A percentile compares a stretch with the other conserved stretches of the same genome.
These are phyloP conservation scores for Chlorociboria aeruginascens DNA, from an alignment of 495 filamentous ascomycete genomes.

Conservation along the genomic window DNA sequence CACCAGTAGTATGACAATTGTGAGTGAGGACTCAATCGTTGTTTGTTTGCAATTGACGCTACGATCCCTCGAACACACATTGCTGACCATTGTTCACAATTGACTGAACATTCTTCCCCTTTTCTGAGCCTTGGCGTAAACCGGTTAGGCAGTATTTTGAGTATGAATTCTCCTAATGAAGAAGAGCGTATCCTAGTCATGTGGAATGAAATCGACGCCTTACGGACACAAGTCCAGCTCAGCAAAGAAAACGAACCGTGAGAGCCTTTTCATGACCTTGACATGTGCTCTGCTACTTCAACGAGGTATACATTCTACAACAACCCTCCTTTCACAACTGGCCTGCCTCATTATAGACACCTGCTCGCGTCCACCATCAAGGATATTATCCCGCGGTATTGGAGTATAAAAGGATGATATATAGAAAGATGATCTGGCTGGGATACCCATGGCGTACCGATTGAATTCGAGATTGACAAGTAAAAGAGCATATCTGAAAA, in stretches of 20 bases:
- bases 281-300: conserved; percentile 46
- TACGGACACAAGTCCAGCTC: conserved; percentile 63
- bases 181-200: conserved; percentile 69
- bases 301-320: conserved; percentile 76
- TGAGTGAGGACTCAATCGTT: no score
- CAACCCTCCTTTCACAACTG: conserved; percentile 40
- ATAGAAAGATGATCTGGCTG: conserved; percentile 60
- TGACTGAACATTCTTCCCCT: no score
- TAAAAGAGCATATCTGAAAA: conserved; percentile 81
- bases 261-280: no score
- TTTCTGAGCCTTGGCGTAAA: no score
- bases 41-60: no score
- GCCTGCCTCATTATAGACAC: conserved; percentile 94
- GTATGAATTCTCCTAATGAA: conserved; percentile 74
- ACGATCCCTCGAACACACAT: no score
- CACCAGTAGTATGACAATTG: no score
- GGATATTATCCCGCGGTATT: conserved; percentile 92
- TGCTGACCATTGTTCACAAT: no score
- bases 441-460: conserved; percentile 94
- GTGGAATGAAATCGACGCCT: conserved; percentile 88
- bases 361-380: conserved; percentile 94
- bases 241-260: no score
- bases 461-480: conserved; percentile 98
- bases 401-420: conserved; percentile 93
- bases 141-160: no score